Conservation (phyloP, 805 yeast genomes). For the Pichia kluyveri region DNA sequence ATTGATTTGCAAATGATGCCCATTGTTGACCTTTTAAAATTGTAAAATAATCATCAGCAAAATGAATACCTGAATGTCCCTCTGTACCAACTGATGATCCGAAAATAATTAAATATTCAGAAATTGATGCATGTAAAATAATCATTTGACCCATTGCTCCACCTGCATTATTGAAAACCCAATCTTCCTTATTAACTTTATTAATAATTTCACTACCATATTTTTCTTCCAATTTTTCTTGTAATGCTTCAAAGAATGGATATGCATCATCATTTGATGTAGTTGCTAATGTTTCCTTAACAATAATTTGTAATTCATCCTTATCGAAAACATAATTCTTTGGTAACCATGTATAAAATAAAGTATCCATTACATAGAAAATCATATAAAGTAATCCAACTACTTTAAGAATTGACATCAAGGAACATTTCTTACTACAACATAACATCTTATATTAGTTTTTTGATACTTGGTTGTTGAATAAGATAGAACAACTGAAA, state of each 20-base stretch:
- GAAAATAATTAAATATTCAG: slow-evolving; percentile 87
- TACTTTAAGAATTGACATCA: neutral
- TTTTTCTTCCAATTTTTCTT: slow-evolving; percentile 43
- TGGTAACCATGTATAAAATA: slow-evolving; percentile 63
- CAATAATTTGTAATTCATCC: slow-evolving; percentile 46
- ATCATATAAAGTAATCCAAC: slow-evolving; percentile 8
- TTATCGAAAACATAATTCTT: slow-evolving; percentile 62
- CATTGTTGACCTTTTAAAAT: slow-evolving; percentile 72
- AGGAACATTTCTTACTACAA: neutral
- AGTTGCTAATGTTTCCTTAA: slow-evolving; percentile 41
- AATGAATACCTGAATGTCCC: slow-evolving; percentile 93
- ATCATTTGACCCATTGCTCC: slow-evolving; percentile 98
- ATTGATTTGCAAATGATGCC: slow-evolving; percentile 61
- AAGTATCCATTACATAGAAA: slow-evolving; percentile 29
- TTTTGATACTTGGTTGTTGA: too few relatives aligned
- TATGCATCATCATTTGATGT: slow-evolving; percentile 54
- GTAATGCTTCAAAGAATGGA: slow-evolving; percentile 52
- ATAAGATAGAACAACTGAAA: too few relatives aligned
- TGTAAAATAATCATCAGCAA: slow-evolving; percentile 95
- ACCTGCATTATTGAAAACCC: slow-evolving; percentile 97
- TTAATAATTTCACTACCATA: slow-evolving; percentile 68
- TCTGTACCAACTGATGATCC: slow-evolving; percentile 93
- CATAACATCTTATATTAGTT: neutral
- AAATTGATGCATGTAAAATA: slow-evolving; percentile 86
- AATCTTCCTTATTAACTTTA: slow-evolving; percentile 64